A percentile compares a stretch with the other conserved stretches of the same genome.
Conservation (phyloP, 768 basidiomycete species). For the Hypsizygus marmoreus region DNA sequence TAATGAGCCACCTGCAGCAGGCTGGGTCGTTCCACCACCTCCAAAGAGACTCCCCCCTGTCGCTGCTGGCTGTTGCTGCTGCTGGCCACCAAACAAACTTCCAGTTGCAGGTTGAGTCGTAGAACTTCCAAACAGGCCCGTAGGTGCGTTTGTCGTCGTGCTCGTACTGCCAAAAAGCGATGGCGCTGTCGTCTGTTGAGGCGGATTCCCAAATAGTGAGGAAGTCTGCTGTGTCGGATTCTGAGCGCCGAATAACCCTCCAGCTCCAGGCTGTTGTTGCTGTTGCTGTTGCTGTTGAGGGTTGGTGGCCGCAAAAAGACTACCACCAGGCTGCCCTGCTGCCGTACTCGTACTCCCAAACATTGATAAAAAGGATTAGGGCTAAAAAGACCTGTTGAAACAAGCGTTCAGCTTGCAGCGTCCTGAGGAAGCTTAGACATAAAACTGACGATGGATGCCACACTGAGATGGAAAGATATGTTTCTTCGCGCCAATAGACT, state of each 20-base stretch:
- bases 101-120: conserved; percentile 20
- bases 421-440: too few relatives aligned
- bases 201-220: conserved; percentile 15
- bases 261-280: conserved; percentile 25
- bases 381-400: conserved; percentile 2
- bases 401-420: too few relatives aligned
- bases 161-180: conserved; percentile 18
- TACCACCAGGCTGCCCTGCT: conserved; percentile 17
- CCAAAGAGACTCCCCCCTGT: conserved; percentile 22
- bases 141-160: conserved; percentile 12
- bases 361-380: conserved; percentile 13
- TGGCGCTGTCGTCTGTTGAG: conserved; percentile 14
- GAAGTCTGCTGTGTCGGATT: conserved; percentile 12
- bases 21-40: conserved; percentile 15
- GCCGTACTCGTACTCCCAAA: conserved; percentile 20
- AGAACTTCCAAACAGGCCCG: conserved; percentile 23
- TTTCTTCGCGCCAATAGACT: too few relatives aligned
- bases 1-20: too few relatives aligned
- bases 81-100: conserved; percentile 27
- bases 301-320: conserved; percentile 30
- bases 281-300: conserved; percentile 24
- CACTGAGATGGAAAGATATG: too few relatives aligned
- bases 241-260: conserved; percentile 29
- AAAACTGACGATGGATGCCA: too few relatives aligned
- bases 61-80: conserved; percentile 11